Base-by-base conservation (phyloP, 2,329 filamentous ascomycete genomes). In the Zasmidium cellare region DNA sequence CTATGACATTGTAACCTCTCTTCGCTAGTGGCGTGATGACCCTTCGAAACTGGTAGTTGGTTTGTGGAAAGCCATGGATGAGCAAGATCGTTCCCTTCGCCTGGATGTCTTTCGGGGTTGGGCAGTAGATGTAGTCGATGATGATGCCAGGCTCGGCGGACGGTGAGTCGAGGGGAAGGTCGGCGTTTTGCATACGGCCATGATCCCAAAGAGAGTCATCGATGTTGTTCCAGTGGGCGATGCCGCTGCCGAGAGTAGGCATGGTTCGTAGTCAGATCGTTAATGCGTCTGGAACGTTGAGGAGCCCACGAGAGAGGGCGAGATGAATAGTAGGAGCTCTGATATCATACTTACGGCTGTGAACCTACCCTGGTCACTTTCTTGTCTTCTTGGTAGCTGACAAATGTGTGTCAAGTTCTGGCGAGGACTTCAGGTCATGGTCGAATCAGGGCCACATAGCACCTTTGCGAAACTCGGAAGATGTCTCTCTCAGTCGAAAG, bases 11-110 rank as follows among this genome's bases (percentile, higher is more conserved):
- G 52, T 62, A 56, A 47, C 62, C 55, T 46, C 74, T 72, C 49
- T 72, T 61, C 2, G 73, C 59, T 11, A 78, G 63, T 11, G 74
- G 74, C 1, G 62, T 65, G 38, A 76, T 74, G n/a, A 75, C 73
- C 51, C 74, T 69, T 2, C 76, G 74, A 58, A 75, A 77, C 59
- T 77, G 78, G 58, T 79, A 78, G 3, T 74, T 77, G 5, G 77
- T 79, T 60, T 80, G 72, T 1, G 78, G 78, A 57, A 77, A 81
- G 58, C 78, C 78, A 56, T 81, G 78, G 41, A 81, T 77, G 19
- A 80, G 72, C 16, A 80, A 63, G n/a, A 79, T 73, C 14, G 70
- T 67, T 23, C 75, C 75, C 62, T 72, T 72, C 24, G 57, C 49
- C 18, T 57, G 50, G 1, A 20, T 51, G 3, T 56, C 55, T 11